Evolutionary conservation across 352 stramenopile species (phyloP).

Genomic region (Globisporangium carolinianum): DNA sequence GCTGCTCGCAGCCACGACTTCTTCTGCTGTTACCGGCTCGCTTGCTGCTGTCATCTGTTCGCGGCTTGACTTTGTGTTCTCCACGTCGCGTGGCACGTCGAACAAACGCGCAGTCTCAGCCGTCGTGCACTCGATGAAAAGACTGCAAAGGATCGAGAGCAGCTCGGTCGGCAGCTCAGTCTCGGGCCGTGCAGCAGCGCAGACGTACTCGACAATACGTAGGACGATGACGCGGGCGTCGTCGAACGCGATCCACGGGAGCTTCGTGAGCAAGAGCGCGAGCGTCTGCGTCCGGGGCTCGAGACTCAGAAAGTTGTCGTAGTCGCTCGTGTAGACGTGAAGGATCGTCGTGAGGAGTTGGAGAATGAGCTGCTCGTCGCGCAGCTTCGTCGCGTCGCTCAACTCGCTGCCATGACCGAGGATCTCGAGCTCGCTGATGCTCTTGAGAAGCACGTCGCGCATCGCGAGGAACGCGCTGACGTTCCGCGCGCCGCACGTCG

Average conservation of each 20-base stretch:
- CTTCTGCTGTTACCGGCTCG: too few species aligned
- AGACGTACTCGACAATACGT: conserved; percentile 74
- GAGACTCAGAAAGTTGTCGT: conserved; percentile 64
- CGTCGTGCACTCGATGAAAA: conserved; percentile 45
- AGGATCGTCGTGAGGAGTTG: conserved; percentile 59
- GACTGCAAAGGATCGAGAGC: conserved; percentile 51
- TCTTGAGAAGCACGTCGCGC: conserved; percentile 56
- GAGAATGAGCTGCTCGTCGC: conserved; percentile 42
- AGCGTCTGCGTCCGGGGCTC: conserved; percentile 66
- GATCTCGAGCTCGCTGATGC: conserved; percentile 25
- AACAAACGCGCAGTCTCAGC: conserved; percentile 23
- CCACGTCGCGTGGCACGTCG: conserved; percentile 2
- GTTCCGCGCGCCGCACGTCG: conserved; percentile 49
- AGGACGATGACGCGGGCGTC: conserved; percentile 66
- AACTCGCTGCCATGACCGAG: conserved; percentile 1
- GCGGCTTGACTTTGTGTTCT: too few species aligned
- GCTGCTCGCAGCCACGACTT: background rate
- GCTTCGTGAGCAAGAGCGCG: conserved; percentile 57
- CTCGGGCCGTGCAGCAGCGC: conserved; percentile 39
- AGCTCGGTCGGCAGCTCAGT: conserved; percentile 44
- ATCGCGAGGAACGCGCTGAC: conserved; percentile 52
- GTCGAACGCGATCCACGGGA: conserved; percentile 44
- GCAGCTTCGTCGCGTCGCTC: conserved; percentile 7
- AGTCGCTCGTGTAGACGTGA: conserved; percentile 66
- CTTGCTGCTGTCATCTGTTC: background rate